Base-by-base conservation (phyloP, 2,329 filamentous ascomycete genomes). In the Chalaropsis thielavioides region DNA sequence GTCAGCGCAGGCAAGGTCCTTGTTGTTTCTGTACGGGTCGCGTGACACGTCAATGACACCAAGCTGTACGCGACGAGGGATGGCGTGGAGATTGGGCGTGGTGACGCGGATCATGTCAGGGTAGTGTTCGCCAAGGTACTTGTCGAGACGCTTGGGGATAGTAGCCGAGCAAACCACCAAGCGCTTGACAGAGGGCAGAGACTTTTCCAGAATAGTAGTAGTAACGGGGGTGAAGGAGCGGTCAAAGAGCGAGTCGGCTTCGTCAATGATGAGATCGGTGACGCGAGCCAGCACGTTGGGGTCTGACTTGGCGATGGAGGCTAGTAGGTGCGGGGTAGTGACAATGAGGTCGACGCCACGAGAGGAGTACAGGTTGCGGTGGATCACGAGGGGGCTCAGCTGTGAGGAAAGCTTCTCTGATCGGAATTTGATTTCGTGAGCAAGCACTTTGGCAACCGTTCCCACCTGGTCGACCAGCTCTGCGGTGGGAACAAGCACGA, bases 231-330 rank as follows among this genome's bases (percentile, higher is more conserved):
- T 83, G 77, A 99, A 99, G 67, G 90, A 95, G 66, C 91, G 88
- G 76, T 99, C 95, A 69, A 99, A 83, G 10, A 99, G 83, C 3
- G 92, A 96, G 75, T 99, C 94, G 0, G 95, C 95, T 78, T 99
- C 95, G 73, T 99, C 95, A 61, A 96, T 81, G 67, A 99, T 82
- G 11, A 99, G 81, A 72, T 97, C 90, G 1, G 84, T 86, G 66
- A 97, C 92, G 13, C 90, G 87, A n/a, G 90, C 92, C 43, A 99
- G 83, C 68, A 99, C 86, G 71, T 96, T 92, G 11, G 94, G 94
- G 69, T 96, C 91, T 22, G 85, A 87, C 69, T 95, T 85, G 13
- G 90, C 90, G 71, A 99, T 94, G 68, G 89, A 92, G 65, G 88
- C 82, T 46, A 99, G 82, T 11, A 99, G 81, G 72, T 96, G 92